A percentile compares a stretch with the other conserved stretches of the same genome.
These are phyloP conservation scores for Starmerella stigmatis DNA, from an alignment of 805 yeast species.

Conservation along the genomic window DNA sequence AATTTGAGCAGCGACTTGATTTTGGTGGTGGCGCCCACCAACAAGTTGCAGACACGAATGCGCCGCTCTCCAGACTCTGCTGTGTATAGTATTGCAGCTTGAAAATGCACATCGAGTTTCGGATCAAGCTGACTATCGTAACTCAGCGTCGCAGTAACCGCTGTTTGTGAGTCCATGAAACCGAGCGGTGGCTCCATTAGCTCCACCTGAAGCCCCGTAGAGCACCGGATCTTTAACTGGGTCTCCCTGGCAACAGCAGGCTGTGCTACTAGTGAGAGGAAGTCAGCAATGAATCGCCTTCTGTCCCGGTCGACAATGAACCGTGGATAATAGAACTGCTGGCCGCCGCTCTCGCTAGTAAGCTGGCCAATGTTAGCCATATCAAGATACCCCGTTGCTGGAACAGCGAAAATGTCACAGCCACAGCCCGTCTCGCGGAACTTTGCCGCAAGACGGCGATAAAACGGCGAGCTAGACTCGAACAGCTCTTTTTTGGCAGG, in stretches of 20 bases:
- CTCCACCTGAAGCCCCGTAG: slow-evolving; percentile 70
- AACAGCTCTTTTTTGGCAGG: slow-evolving; percentile 40
- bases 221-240: slow-evolving; percentile 72
- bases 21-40: slow-evolving; percentile 70
- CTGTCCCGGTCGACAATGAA: slow-evolving; percentile 65
- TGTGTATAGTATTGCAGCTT: slow-evolving; percentile 76
- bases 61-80: slow-evolving; percentile 55
- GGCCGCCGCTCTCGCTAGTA: slow-evolving; percentile 61
- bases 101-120: slow-evolving; percentile 73
- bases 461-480: slow-evolving; percentile 52
- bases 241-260: slow-evolving; percentile 64
- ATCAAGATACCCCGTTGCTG: slow-evolving; percentile 51
- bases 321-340: slow-evolving; percentile 50
- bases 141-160: slow-evolving; percentile 58
- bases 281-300: slow-evolving; percentile 47
- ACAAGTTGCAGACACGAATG: slow-evolving; percentile 75
- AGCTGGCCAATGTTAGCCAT: slow-evolving; percentile 61
- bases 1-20: slow-evolving; percentile 64
- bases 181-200: slow-evolving; percentile 39
- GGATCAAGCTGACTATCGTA: slow-evolving; percentile 68
- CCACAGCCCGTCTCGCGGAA: slow-evolving; percentile 54
- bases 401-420: slow-evolving; percentile 62
- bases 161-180: slow-evolving; percentile 48
- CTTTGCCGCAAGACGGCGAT: slow-evolving; percentile 47
- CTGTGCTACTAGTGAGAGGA: slow-evolving; percentile 13